Base-by-base conservation (phyloP, 2,329 filamentous ascomycete species). In the Truncatella angustata region DNA sequence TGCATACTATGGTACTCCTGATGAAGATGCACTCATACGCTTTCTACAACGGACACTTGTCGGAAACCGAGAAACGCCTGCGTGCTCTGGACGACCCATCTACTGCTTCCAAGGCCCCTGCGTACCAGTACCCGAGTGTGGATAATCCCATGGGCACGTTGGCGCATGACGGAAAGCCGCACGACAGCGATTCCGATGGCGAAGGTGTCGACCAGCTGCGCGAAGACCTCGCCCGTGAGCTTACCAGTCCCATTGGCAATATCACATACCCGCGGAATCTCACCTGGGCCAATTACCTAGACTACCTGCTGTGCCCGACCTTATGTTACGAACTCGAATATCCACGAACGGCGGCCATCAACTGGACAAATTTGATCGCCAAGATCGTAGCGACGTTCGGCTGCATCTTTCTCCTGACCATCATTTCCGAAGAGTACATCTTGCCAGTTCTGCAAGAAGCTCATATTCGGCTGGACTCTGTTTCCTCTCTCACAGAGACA, bases 21-120 rank as follows among this genome's bases (percentile, higher is more conserved):
- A 99, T 99, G 94, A 99, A 99, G 77, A 94, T 97, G 85, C 94
- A 99, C 70, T 97, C 92, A 5, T 99, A 96, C 66, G 89, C 91
- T 21, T 99, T 97, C 70, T 99, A 99, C 75, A 97, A 97, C 63
- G 94, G 94, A 10, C 94, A 99, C 69, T 78, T 99, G 14, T 90
- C 88, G 60, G 90, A 94, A 68, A 95, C 91, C 0, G 84, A 95
- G 68, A 86, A 87, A 65, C 86, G 91, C 10, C 78, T 99, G 11
- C 83, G 82, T 51, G 84, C 84, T 36, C 85, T 99, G 30, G 94
- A 99, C 69, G 73, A 82, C 52, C 91, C 91, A 2, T 80, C 82
- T n/a, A 84, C 80, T 4, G 81, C 82, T 4, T 86, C 86, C 47
- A 83, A 84, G 60, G 81, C 79, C 3, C 86, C 87, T 1, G 88